Conservation (phyloP, 768 basidiomycete species). For the Mycena crocata region DNA sequence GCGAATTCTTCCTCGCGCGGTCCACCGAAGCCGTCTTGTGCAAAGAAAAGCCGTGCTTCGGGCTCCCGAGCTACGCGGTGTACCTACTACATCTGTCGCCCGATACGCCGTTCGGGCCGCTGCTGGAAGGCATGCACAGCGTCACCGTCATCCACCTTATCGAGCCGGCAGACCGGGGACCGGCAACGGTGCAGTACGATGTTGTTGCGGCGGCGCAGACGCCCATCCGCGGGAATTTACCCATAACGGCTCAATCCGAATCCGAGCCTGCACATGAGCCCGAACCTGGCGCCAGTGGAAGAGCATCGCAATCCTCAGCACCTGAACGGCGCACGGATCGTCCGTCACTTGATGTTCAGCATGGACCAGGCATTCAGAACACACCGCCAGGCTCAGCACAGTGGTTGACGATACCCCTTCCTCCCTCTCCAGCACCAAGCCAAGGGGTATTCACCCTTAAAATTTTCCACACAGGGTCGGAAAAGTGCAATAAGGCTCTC, state of each 20-base stretch:
- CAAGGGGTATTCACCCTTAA: no score
- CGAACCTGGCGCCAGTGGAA: no score
- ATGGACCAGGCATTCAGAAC: neutral
- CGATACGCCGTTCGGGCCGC: neutral
- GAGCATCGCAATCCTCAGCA: no score
- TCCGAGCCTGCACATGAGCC: neutral
- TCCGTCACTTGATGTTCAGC: neutral
- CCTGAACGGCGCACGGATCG: no score
- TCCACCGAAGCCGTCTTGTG: constrained; percentile 15
- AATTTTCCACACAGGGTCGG: no score
- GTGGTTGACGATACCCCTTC: neutral
- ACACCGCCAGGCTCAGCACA: neutral
- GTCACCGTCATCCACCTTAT: constrained; percentile 15
- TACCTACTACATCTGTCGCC: constrained; percentile 1
- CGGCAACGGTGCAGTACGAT: neutral
- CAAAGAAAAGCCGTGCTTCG: neutral
- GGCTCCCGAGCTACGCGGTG: constrained; percentile 4
- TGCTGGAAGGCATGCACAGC: neutral
- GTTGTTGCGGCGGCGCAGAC: neutral
- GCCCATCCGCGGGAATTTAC: neutral
- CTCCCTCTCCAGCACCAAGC: neutral
- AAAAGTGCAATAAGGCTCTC: no score
- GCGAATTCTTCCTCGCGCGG: constrained; percentile 13
- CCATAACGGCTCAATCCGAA: neutral
- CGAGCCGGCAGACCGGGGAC: neutral